Conservation (phyloP, 768 basidiomycete genomes). For the Leccinum aurantiacum region DNA sequence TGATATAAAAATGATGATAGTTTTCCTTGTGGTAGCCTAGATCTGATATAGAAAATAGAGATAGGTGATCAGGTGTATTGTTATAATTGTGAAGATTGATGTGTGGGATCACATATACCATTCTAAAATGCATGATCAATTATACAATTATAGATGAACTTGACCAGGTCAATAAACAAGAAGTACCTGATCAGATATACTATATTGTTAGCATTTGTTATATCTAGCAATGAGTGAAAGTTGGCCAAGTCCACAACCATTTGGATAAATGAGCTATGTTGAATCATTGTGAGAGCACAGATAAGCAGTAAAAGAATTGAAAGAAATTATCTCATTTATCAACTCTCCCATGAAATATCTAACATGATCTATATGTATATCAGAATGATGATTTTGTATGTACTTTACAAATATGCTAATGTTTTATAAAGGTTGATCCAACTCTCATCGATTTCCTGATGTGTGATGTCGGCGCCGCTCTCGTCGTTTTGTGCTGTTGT, state of each 20-base stretch:
- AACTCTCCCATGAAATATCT: not conserved
- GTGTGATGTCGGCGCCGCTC: not conserved
- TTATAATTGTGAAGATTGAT: too few relatives aligned
- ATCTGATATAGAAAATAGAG: too few relatives aligned
- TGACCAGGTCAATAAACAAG: too few relatives aligned
- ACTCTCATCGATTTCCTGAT: not conserved
- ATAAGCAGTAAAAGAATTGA: not conserved
- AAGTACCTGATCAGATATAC: too few relatives aligned
- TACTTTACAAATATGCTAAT: not conserved
- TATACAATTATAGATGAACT: too few relatives aligned
- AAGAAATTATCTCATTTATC: not conserved
- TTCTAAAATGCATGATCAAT: too few relatives aligned
- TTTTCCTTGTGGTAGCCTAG: too few relatives aligned
- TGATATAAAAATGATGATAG: too few relatives aligned
- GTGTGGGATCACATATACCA: too few relatives aligned
- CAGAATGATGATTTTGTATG: not conserved
- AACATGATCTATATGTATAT: not conserved
- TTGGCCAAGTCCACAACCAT: not conserved
- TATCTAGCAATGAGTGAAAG: not conserved
- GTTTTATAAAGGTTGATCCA: not conserved
- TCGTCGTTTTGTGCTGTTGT: not conserved
- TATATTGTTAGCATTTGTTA: not conserved
- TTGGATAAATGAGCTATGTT: not conserved
- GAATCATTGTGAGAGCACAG: not conserved
- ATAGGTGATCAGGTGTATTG: too few relatives aligned